Base-by-base conservation (phyloP, 768 basidiomycete species). In the Cantharellus cinnabarinus region DNA sequence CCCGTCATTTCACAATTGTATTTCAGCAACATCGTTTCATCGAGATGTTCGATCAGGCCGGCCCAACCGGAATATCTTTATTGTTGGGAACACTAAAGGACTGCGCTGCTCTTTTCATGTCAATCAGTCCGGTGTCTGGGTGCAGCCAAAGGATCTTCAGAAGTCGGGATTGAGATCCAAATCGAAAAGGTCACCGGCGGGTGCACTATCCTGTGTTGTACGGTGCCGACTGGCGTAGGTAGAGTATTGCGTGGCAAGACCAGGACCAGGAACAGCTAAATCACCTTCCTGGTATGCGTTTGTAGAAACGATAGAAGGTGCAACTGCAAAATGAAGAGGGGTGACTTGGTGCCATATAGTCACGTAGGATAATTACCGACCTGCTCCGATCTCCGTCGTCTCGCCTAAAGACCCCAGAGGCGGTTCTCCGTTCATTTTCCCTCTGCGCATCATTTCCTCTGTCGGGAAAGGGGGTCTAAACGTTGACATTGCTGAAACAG, bases 401-500 rank as follows among this genome's bases (percentile, higher is more conserved):
- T 89, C 88, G 42, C 85, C 88, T 53, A 84, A 75, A 50, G 79
- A 69, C 3, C 83, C 88, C 60, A 89, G 74, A 0, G 85, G 87
- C 37, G 81, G 83, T 68, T 88, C 85, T 29, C 80, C 80, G 65
- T 84, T 87, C 68, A 89, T 77, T 59, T 77, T 76, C 1, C 88
- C 88, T 35, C 81, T 76, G 57, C 87, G 80, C 85, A 90, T 88
- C 70, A 87, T 89, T 68, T 89, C 88, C 70, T 89, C 87, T 66
- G 88, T 89, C 0, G 88, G 88, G 68, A 89, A 90, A 5, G 89
- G 89, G 42, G 87, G 87, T 71, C 89, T 88, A 75, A 90, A 89
- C 48, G 86, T 67, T 29, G 20, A 29, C 15, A 83, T 84, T 15
- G 82, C 81, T 0, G 83, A 83, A 5, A 83, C 41, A 7, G 35